Base-by-base conservation (phyloP, 306 rosid genomes). In the Rosa persica region DNA sequence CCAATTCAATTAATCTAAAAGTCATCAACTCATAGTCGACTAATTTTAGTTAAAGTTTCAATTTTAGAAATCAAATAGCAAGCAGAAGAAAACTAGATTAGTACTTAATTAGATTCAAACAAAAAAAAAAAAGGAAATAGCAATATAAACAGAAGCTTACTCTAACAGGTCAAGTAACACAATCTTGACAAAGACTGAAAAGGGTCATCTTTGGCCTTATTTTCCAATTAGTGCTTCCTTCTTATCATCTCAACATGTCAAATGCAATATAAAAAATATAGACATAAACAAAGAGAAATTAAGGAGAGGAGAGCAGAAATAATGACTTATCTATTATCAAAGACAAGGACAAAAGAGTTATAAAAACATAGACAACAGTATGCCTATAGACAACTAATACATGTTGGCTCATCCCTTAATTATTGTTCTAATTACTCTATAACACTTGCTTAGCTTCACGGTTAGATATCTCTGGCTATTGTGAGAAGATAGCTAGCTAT, bases 161-260 rank as follows among this genome's bases (percentile, higher is more conserved):
- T 85, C 91, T 39, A 81, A 40, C 16, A 88, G 79, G 73, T 76
- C 86, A 15, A 86, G 82, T 6, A 84, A 19, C 79, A 75, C 6
- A 47, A 88, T 82, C 81, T 81, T 90, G 36, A 19, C 52, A 12
- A 86, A 79, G 68, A 82, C 2, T 12, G 89, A 61, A 5, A 5
- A 44, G 42, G 10, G 90, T 83, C 94, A 90, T 81, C 74, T 81
- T 82, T n/a, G 91, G 88, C 84, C 91, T 81, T 42, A 60, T 43
- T 72, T 84, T 88, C 85, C 89, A 69, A 20, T 25, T 58, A 76
- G 34, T 23, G 23, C 44, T 30, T 51, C 70, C 46, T 51, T 70
- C 66, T 6, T 38, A 27, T 38, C 70, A 36, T 40, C 36, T 72
- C 66, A 43, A 22, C 27, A 17, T 8, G 39, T 10, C 44, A 66